These are phyloP conservation scores for Alternaria sp. DNA, from an alignment of 2,329 filamentous ascomycete genomes.

Conservation along the genomic window DNA sequence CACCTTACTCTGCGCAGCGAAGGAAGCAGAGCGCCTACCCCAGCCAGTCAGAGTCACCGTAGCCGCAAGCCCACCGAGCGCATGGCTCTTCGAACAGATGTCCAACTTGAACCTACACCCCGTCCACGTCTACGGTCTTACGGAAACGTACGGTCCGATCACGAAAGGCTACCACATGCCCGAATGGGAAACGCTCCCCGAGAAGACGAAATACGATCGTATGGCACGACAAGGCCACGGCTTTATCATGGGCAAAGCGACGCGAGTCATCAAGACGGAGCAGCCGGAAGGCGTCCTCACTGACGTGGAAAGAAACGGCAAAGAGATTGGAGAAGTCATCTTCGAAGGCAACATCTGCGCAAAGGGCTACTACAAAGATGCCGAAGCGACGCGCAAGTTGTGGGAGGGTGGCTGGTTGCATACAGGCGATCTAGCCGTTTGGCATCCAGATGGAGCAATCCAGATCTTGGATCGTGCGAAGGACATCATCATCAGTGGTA, in stretches of 20 bases:
- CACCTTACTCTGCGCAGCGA: conserved; percentile 82
- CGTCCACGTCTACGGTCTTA: conserved; percentile 89
- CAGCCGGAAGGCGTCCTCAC: conserved; percentile 69
- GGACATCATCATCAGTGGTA: conserved; percentile 96
- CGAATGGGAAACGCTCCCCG: conserved; percentile 76
- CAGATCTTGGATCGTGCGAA: conserved; percentile 95
- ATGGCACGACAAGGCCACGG: conserved; percentile 97
- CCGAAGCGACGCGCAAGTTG: conserved; percentile 82
- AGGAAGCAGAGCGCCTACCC: conserved; percentile 73
- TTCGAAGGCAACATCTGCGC: conserved; percentile 92
- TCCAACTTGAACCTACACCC: conserved; percentile 82
- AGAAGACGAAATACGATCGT: conserved; percentile 78
- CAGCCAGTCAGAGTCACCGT: conserved; percentile 85
- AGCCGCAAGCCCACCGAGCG: conserved; percentile 87
- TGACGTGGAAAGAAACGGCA: conserved; percentile 72
- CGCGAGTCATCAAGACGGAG: conserved; percentile 81
- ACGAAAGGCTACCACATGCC: conserved; percentile 92
- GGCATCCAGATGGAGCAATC: conserved; percentile 87
- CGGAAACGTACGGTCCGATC: conserved; percentile 92
- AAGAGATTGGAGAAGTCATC: conserved; percentile 82
- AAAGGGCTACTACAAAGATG: conserved; percentile 90
- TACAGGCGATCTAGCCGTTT: conserved; percentile 90
- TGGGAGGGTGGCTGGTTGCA: conserved; percentile 87
- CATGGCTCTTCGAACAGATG: conserved; percentile 94
- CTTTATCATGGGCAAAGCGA: conserved; percentile 81